Base-by-base conservation (phyloP, 768 basidiomycete species). In the Boletellus sp. region DNA sequence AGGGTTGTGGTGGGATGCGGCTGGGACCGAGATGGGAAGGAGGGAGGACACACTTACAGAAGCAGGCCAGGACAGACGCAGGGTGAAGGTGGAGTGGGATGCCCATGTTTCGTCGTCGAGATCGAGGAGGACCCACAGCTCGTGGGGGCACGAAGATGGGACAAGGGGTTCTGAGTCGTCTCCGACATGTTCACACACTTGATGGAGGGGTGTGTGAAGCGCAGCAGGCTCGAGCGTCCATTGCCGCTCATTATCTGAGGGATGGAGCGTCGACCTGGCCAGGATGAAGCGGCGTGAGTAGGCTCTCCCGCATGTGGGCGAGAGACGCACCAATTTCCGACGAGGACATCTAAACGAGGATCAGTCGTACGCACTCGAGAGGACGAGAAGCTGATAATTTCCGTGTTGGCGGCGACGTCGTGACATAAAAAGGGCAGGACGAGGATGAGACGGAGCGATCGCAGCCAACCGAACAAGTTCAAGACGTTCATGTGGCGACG, bases 361-460 rank as follows among this genome's bases (percentile, higher is more conserved):
- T 57, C 56, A 20, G 53, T 53, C 9, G 48, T 15, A 38, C 28
- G 41, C 52, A 15, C 57, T 36, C 63, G 64, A 15, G 65, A 57
- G 40, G 72, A 67, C 22, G 60, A 62, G 59, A 85, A 81, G 62
- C 80, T 81, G 62, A 81, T 65, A 57, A 86, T 84, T 68, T 86
- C 83, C 32, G 84, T 86, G 64, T 86, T 84, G 19, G 76, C 81
- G 44, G 67, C 56, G 28, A 54, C 69, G 34, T 47, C 41, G 51
- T 68, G 63, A 56, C 58, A 65, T 54, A 61, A 52, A 38, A 62
- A 43, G 42, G 53, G 39, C 23, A 67, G 38, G 28, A 55, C 22
- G 46, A 19, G 38, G 23, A 48, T n/a, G n/a, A n/a, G n/a, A n/a
- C n/a, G 38, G 26, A 57, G 49, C 24, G 56, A 52, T 53, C 50